Conservation (phyloP, 2,329 filamentous ascomycete species). For the Fusarium succisae region DNA sequence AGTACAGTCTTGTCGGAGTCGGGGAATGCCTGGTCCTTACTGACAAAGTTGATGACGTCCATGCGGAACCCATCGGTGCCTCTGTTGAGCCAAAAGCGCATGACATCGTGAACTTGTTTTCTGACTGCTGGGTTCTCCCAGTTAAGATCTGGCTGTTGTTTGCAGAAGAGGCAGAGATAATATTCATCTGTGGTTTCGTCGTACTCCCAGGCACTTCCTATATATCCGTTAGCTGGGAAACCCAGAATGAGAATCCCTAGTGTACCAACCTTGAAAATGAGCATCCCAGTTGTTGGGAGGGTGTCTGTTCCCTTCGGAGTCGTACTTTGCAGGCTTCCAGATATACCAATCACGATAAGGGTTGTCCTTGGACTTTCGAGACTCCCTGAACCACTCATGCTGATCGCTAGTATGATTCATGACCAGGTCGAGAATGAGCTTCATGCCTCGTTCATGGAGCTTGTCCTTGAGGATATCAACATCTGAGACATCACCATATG, state of each 20-base stretch:
- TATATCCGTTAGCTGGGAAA: neutral
- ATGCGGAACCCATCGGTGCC: constrained; percentile 74
- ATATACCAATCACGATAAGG: constrained; percentile 71
- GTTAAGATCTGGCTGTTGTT: constrained; percentile 79
- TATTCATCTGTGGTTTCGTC: constrained; percentile 60
- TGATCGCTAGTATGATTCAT: constrained; percentile 74
- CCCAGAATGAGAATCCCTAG: neutral
- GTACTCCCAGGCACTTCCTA: constrained; percentile 59
- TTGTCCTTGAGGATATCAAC: constrained; percentile 70
- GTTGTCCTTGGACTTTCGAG: constrained; percentile 61
- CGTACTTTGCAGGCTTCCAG: constrained; percentile 68
- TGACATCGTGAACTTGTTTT: constrained; percentile 71
- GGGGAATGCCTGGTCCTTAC: constrained; percentile 67
- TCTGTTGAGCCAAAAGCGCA: constrained; percentile 78
- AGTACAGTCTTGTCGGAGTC: constrained; percentile 53
- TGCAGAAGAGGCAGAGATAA: constrained; percentile 75
- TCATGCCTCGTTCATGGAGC: constrained; percentile 71
- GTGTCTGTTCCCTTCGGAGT: constrained; percentile 63
- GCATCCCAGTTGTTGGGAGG: constrained; percentile 69
- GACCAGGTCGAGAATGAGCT: constrained; percentile 76
- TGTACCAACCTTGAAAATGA: constrained; percentile 49
- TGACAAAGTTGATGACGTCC: constrained; percentile 75
- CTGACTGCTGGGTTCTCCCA: constrained; percentile 76
- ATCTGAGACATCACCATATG: constrained; percentile 74
- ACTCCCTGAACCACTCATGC: constrained; percentile 68